phyloP scores from a whole-genome alignment of 306 rosid species.

The Oemleria cerasiformis region DNA sequence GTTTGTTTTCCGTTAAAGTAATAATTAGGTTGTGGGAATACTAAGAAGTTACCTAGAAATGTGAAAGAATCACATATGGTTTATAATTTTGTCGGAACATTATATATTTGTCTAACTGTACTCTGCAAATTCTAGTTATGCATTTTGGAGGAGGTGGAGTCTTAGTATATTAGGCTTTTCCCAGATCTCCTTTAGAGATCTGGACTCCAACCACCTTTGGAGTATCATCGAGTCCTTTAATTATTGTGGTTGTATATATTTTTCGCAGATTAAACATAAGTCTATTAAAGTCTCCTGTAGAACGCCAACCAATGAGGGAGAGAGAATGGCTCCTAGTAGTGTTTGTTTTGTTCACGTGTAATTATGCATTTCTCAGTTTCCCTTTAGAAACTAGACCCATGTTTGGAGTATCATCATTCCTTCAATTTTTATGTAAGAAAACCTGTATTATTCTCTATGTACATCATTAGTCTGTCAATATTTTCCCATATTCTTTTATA shows the following conservation, averaged over 20 bases:
- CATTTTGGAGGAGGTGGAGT: not conserved
- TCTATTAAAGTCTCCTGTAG: not conserved
- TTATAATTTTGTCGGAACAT: not conserved
- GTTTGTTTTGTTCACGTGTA: not conserved
- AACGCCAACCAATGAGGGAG: not conserved
- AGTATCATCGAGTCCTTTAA: not conserved
- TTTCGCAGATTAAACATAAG: not conserved
- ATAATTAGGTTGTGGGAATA: slow-evolving; percentile 2
- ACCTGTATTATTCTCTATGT: not conserved
- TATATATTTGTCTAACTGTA: not conserved
- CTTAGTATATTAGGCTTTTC: not conserved
- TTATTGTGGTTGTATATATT: not conserved
- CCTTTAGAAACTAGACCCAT: not conserved
- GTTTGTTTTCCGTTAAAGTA: not conserved
- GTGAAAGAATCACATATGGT: not conserved
- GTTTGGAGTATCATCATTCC: not conserved
- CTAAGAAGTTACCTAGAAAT: not conserved
- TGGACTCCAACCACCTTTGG: not conserved
- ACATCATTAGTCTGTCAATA: not conserved
- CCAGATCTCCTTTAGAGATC: not conserved
- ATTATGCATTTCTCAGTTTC: not conserved
- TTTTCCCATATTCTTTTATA: not conserved
- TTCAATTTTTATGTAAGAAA: not conserved
- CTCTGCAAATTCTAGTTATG: not conserved
- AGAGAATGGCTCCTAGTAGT: not conserved